Evolutionary conservation across 2,329 filamentous ascomycete genomes (phyloP), one percentile per base, ranked within the genome.

Genomic region (Talaromyces sp.): DNA sequence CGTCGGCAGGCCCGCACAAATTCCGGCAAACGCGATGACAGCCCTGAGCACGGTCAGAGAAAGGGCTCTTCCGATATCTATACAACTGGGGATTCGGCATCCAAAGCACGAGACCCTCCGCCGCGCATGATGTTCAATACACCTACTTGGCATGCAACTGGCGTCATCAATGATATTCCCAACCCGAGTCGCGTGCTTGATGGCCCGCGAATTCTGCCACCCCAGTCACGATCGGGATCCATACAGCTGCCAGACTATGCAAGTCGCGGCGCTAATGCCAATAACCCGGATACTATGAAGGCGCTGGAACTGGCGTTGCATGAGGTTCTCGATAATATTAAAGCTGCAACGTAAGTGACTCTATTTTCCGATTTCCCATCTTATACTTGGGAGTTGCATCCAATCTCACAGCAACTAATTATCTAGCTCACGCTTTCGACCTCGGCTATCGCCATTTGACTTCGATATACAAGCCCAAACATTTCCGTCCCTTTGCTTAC

Each of bases 391-490:
- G 19, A 7, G 16, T 11, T 8, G 3, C 9, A n/a, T 39, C 17
- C 20, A 49, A 10, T 6, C 22, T 49, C 10, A 41, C n/a, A 9
- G 14, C 37, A 4, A 4, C 17, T 13, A 2, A 16, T 58, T 53
- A 51, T 37, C 55, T 58, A 82, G 78, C 53, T 74, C 74, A 22
- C 75, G 75, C 50, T 70, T 73, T 45, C 63, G 75, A 54, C 61
- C 77, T 57, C 68, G 67, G 56, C 51, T 72, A 17, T 70, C 77
- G 16, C 79, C 84, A 3, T 86, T 86, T 69, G 89, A 93, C 60
- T 95, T 96, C 74, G 90, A 97, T 61, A 88, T 93, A 30, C 84
- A 92, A 55, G 81, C 88, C 4, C 85, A 96, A 69, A 91, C 91
- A 54, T 97, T 96, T 65, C 91, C 92, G 6, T 86, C 89, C 6